Evolutionary conservation across 257 asterid genomes (phyloP).

Genomic region (Osmanthus fragrans): DNA sequence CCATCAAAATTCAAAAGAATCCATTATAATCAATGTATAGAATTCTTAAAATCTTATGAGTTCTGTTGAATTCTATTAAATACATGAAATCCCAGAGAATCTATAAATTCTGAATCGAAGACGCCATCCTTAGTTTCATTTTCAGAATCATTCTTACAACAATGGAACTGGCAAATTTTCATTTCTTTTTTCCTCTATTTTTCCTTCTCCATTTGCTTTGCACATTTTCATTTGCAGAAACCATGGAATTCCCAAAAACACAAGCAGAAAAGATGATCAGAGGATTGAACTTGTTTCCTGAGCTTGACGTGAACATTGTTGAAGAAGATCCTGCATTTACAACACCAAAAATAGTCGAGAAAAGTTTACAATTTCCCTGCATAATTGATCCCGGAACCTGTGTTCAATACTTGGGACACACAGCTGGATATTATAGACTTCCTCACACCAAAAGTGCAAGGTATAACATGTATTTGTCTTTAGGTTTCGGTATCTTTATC

Average conservation of each 20-base stretch:
- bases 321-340: background rate
- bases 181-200: conserved; percentile 10
- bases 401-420: conserved; percentile 57
- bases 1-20: background rate
- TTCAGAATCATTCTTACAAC: background rate
- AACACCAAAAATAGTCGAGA: conserved; percentile 50
- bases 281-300: conserved; percentile 60
- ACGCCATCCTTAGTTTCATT: background rate
- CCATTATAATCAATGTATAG: background rate
- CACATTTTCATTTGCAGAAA: conserved; percentile 23
- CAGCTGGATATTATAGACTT: conserved; percentile 68
- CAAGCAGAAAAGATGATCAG: conserved; percentile 52
- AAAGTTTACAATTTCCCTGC: conserved; percentile 42
- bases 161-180: conserved; percentile 16
- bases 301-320: conserved; percentile 41
- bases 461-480: conserved; percentile 27
- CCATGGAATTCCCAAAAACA: conserved; percentile 26
- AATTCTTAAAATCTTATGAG: background rate
- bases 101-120: background rate
- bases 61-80: background rate
- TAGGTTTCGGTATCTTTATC: background rate
- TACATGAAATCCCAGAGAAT: background rate
- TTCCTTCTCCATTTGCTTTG: background rate
- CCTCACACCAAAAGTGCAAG: conserved; percentile 58
- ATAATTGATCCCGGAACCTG: conserved; percentile 30